A percentile compares a stretch with the other conserved stretches of the same genome.
Conservation (phyloP, 2,329 filamentous ascomycete species). For the Myriosclerotinia duriaeana region DNA sequence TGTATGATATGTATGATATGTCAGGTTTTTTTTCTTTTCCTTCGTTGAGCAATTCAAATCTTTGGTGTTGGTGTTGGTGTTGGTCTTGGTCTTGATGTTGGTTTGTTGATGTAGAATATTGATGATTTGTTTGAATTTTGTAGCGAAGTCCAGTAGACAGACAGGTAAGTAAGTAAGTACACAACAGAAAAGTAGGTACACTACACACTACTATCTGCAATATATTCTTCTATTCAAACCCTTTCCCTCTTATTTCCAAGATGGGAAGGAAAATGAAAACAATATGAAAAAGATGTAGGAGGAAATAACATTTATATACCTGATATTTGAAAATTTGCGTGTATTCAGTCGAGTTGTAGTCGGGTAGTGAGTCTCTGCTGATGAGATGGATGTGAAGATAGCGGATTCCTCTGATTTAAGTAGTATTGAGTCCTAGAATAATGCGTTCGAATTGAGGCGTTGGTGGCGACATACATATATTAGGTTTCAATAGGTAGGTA, state of each 20-base stretch:
- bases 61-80: slow-evolving; percentile 1
- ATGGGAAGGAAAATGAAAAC: background rate
- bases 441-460: background rate
- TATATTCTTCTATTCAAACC: background rate
- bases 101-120: no score
- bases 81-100: no score
- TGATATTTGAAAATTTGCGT: background rate
- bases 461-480: background rate
- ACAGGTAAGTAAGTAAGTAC: background rate
- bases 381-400: background rate
- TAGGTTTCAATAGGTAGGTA: no score
- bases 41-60: background rate
- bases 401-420: no score
- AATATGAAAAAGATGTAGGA: background rate
- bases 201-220: background rate
- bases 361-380: background rate
- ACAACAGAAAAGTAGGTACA: slow-evolving; percentile 7
- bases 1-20: no score
- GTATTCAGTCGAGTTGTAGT: no score
- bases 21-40: no score
- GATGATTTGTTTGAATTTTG: no score
- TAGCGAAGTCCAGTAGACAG: background rate
- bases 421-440: background rate
- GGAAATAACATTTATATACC: background rate
- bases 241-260: background rate